Base-by-base conservation (phyloP, 2,329 filamentous ascomycete species). In the Sordariomycetes sp. region DNA sequence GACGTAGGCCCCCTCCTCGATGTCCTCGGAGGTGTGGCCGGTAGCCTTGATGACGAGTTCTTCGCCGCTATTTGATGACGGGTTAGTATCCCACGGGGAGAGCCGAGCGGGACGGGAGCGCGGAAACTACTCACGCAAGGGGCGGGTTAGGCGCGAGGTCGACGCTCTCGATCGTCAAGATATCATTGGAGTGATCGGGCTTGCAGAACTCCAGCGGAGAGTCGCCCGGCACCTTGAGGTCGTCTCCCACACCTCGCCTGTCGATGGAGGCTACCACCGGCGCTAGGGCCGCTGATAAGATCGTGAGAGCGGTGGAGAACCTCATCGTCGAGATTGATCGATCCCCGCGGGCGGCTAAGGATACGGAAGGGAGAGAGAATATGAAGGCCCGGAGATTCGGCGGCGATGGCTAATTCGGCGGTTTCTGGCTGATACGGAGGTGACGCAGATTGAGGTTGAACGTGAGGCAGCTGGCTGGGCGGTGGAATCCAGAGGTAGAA, bases 91-190 rank as follows among this genome's bases (percentile, higher is more conserved):
- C 37, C 18, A 46, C 6, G 18, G 16, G 40, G 40, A 43, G 46
- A 51, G 24, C 5, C 16, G 48, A 61, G 52, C n/a, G 35, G 48
- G 18, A 46, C 40, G 18, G 55, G 55, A n/a, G 59, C 24, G 11
- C 28, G 57, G 51, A 37, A 25, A 48, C 55, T 81, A 50, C 88
- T 68, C 84, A 97, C 93, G 91, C 79, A 69, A 82, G 69, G 40
- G 94, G 94, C 60, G 93, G 94, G 72, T 97, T 97, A 16, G 94
- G 94, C 40, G 72, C 69, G 59, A 99, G 74, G 66, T 97, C 86
- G 59, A 97, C 90, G 53, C 81, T 82, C 62, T 91, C 78, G 66
- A 99, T 91, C 51, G 76, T 74, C 64, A 97, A 76, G 59, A 92
- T 80, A 70, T 97, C 85, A 56, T 83, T 71, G 54, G 73, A 72